Conservation (phyloP, 805 yeast species). For the Blastobotrys americana region DNA sequence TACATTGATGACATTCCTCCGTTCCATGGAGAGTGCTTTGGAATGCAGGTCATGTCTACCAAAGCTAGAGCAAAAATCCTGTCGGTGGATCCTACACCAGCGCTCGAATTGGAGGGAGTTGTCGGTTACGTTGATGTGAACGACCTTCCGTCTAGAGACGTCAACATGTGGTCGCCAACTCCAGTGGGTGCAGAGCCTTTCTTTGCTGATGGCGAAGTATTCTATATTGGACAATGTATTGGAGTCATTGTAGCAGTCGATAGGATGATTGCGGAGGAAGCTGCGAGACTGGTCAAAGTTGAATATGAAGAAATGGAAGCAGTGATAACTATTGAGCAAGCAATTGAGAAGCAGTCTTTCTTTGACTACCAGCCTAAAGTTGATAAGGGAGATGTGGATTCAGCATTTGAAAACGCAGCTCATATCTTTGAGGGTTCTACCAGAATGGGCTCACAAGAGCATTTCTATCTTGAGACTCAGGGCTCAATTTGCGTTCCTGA, state of each 20-base stretch:
- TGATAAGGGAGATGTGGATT: conserved; percentile 37
- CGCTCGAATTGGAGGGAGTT: conserved; percentile 37
- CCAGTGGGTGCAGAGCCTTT: conserved; percentile 39
- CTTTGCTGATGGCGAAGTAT: conserved; percentile 38
- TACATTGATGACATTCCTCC: conserved; percentile 42
- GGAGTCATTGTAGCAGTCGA: conserved; percentile 37
- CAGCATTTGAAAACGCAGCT: conserved; percentile 31
- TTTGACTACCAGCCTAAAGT: conserved; percentile 33
- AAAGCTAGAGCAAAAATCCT: conserved; percentile 39
- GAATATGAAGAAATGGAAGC: conserved; percentile 37
- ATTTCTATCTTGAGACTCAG: conserved; percentile 43
- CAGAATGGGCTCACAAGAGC: conserved; percentile 43
- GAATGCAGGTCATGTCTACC: conserved; percentile 38
- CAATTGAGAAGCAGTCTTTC: conserved; percentile 35
- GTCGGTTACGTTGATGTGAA: conserved; percentile 37
- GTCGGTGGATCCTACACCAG: conserved; percentile 35
- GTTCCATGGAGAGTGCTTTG: conserved; percentile 36
- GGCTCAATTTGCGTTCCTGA: conserved; percentile 40
- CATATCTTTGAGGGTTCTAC: conserved; percentile 35
- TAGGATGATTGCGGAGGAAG: conserved; percentile 37
- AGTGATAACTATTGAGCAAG: conserved; percentile 40
- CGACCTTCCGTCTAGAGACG: conserved; percentile 34
- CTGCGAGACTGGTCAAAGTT: conserved; percentile 37
- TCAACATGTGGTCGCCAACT: conserved; percentile 39
- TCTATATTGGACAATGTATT: conserved; percentile 39